Conservation (phyloP, 345 rosid species). For the Lagerstroemia speciosa region DNA sequence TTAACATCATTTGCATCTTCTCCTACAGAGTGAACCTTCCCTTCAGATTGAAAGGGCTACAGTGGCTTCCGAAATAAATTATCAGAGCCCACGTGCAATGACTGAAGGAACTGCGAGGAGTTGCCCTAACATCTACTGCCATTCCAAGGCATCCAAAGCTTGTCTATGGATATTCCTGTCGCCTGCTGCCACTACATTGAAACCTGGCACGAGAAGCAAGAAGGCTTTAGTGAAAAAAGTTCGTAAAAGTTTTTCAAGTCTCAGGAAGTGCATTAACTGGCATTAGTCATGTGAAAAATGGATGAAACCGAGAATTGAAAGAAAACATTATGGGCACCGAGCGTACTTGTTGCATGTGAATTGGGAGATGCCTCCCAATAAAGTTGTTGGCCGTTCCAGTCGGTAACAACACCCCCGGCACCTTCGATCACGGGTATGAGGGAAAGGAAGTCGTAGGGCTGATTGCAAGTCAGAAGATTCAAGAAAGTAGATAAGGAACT, state of each 20-base stretch:
- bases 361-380: constrained; percentile 70
- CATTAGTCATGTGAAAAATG: neutral
- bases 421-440: constrained; percentile 90
- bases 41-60: neutral
- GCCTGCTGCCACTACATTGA: constrained; percentile 80
- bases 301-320: neutral
- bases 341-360: constrained; percentile 50
- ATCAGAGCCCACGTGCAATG: neutral
- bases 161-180: constrained; percentile 51
- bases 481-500: neutral
- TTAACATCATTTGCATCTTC: neutral
- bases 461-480: constrained; percentile 8
- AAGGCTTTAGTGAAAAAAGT: neutral
- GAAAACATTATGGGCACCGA: neutral
- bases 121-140: constrained; percentile 16
- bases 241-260: neutral
- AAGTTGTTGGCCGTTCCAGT: constrained; percentile 68
- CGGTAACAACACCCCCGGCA: constrained; percentile 78
- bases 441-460: constrained; percentile 91
- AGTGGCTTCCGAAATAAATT: neutral
- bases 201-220: constrained; percentile 35
- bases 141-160: constrained; percentile 36
- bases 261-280: neutral
- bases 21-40: neutral
- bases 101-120: neutral